Conservation (phyloP, 2,329 filamentous ascomycete genomes). For the Alternaria sp. region DNA sequence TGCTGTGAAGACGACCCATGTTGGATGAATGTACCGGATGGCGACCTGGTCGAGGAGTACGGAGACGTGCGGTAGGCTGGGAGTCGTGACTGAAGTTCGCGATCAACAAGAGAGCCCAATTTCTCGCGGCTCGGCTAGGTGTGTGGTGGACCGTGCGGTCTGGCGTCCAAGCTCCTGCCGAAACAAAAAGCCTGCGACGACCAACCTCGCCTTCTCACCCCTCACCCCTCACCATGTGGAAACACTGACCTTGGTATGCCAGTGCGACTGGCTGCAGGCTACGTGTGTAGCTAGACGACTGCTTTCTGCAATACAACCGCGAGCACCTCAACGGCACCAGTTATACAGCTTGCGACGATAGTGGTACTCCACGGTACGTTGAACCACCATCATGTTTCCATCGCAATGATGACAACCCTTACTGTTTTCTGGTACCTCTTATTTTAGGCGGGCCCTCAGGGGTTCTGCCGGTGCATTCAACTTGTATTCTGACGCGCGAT, state of each 20-base stretch:
- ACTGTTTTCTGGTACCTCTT: conserved; percentile 87
- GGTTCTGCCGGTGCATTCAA: conserved; percentile 48
- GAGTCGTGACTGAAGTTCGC: conserved; percentile 28
- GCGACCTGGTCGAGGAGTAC: conserved; percentile 38
- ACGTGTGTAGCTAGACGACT: conserved; percentile 6
- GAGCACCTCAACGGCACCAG: conserved; percentile 47
- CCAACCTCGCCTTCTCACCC: conserved; percentile 13
- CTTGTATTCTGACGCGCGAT: conserved; percentile 47
- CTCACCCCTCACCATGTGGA: not conserved
- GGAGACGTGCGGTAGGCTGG: conserved; percentile 34
- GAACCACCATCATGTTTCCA: not conserved
- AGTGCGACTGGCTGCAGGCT: conserved; percentile 1
- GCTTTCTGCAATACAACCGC: not conserved
- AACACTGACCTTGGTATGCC: not conserved
- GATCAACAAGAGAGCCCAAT: conserved; percentile 21
- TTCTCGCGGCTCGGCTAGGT: conserved; percentile 37
- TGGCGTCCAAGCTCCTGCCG: conserved; percentile 18
- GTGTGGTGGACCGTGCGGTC: conserved; percentile 22
- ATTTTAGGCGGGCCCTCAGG: conserved; percentile 43
- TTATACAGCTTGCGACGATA: not conserved
- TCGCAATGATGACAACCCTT: conserved; percentile 31
- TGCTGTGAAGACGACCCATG: conserved; percentile 99
- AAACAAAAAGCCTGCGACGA: conserved; percentile 22
- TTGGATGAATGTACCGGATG: conserved; percentile 54
- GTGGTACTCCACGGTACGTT: not conserved